Conservation (phyloP, 176 grass and related monocot genomes). For the Oropetium thomaeum region DNA sequence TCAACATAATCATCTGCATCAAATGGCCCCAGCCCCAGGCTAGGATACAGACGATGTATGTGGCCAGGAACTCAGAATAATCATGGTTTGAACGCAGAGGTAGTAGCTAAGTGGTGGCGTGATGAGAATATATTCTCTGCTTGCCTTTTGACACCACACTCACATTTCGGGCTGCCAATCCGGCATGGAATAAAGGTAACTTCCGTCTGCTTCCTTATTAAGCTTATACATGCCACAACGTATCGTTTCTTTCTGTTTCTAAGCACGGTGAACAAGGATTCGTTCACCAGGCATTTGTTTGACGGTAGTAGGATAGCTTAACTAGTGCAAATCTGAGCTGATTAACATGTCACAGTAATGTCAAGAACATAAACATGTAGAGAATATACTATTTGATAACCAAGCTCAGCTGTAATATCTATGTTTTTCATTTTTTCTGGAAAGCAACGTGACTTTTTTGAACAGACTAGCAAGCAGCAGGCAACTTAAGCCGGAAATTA, state of each 20-base stretch:
- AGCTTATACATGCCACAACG: not conserved
- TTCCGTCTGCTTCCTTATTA: constrained; percentile 51
- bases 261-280: no score
- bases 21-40: not conserved
- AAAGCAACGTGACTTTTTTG: not conserved
- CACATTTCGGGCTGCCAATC: constrained; percentile 13
- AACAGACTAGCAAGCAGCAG: not conserved
- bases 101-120: not conserved
- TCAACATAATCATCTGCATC: not conserved
- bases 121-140: constrained; percentile 47
- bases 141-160: constrained; percentile 19
- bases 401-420: no score
- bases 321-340: no score
- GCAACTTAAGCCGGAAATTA: constrained; percentile 27
- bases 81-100: not conserved
- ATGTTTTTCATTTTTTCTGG: not conserved
- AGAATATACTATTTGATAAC: not conserved
- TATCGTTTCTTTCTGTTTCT: not conserved
- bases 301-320: no score
- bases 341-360: no score
- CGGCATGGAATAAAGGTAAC: constrained; percentile 51
- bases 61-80: not conserved
- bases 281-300: no score
- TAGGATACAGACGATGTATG: no score
- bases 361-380: not conserved